Percentiles rank a stretch among this genome's conserved stretches.
phyloP scores from a whole-genome alignment of 306 rosid genomes.

The Sindora glabra region DNA sequence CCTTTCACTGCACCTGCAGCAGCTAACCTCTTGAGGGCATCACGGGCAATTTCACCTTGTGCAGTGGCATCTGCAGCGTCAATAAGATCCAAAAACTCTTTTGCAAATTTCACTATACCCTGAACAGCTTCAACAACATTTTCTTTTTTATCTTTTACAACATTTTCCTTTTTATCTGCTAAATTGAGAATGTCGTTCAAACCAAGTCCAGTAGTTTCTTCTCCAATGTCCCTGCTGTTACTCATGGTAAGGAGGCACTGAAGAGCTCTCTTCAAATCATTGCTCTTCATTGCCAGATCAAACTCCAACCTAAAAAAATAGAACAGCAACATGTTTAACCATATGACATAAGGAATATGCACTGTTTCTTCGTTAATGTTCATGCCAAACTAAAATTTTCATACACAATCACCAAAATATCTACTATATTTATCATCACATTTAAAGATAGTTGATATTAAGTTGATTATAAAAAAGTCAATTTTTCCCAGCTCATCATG shows the following conservation, averaged over 20 bases:
- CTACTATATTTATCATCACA: too few species aligned
- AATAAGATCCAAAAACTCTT: slow-evolving; percentile 91
- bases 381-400: too few species aligned
- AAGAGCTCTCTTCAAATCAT: slow-evolving; percentile 94
- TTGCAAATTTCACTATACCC: slow-evolving; percentile 92
- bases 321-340: background rate
- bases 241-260: slow-evolving; percentile 99
- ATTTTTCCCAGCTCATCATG: background rate
- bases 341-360: background rate
- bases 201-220: slow-evolving; percentile 69
- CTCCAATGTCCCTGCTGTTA: slow-evolving; percentile 90
- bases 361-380: background rate
- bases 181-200: slow-evolving; percentile 91
- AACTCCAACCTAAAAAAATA: slow-evolving; percentile 64
- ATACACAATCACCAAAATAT: too few species aligned
- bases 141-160: slow-evolving; percentile 69
- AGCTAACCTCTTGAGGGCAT: slow-evolving; percentile 90
- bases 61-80: slow-evolving; percentile 99
- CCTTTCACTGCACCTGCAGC: slow-evolving; percentile 96
- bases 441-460: too few species aligned
- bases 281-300: slow-evolving; percentile 97
- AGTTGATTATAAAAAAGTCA: background rate
- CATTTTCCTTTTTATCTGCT: slow-evolving; percentile 67
- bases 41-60: slow-evolving; percentile 96
- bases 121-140: slow-evolving; percentile 77